Percentiles rank a stretch among this genome's conserved stretches.
Evolutionary conservation across 176 grass and related monocot genomes (phyloP).

Genomic region (Zea mays): DNA sequence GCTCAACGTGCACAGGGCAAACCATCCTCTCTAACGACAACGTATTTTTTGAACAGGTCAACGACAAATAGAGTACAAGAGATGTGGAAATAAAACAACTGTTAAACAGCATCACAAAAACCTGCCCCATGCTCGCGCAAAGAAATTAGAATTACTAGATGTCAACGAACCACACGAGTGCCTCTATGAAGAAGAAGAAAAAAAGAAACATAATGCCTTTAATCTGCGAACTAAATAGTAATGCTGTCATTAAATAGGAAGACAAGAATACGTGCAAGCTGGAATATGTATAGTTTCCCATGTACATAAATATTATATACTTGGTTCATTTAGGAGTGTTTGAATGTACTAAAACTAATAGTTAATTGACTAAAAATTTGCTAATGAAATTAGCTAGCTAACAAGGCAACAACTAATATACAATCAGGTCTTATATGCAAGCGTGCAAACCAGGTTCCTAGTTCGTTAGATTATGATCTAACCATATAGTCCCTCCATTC

Average conservation of each 20-base stretch:
- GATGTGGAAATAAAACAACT: not conserved
- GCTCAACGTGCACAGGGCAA: not conserved
- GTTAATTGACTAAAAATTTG: too few relatives aligned
- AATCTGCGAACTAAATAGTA: not conserved
- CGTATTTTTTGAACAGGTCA: too few relatives aligned
- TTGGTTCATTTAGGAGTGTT: not conserved
- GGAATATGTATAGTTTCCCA: not conserved
- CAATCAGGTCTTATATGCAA: too few relatives aligned
- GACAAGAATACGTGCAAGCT: not conserved
- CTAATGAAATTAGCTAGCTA: too few relatives aligned
- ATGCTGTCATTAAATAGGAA: not conserved
- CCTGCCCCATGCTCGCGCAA: not conserved
- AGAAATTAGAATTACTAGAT: not conserved
- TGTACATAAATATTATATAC: not conserved
- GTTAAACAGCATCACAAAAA: not conserved
- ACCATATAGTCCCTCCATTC: too few relatives aligned
- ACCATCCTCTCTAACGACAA: not conserved
- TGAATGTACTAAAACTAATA: too few relatives aligned
- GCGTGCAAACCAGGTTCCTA: too few relatives aligned
- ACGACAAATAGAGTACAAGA: too few relatives aligned
- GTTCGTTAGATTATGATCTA: too few relatives aligned
- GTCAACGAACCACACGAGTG: constrained; percentile 14
- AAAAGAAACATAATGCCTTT: not conserved
- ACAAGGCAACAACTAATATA: too few relatives aligned
- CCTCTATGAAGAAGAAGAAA: constrained; percentile 11